phyloP scores from a whole-genome alignment of 352 stramenopile genomes.

The Globisporangium viniferum region DNA sequence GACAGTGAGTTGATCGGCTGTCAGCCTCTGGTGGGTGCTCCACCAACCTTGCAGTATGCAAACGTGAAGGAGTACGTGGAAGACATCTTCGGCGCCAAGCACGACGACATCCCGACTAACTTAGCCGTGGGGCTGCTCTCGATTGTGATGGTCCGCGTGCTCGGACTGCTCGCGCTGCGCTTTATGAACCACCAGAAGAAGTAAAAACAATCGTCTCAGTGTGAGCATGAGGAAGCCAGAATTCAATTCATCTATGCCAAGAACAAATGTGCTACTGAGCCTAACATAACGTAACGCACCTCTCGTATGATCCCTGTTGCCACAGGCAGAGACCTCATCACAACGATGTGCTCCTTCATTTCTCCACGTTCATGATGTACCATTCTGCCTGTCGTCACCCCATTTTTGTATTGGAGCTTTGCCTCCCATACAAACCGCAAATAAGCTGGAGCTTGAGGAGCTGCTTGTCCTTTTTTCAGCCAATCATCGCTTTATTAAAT shows the following conservation, averaged over 20 bases:
- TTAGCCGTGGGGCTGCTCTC: neutral
- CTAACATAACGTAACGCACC: too few species aligned
- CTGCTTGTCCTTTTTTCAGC: neutral
- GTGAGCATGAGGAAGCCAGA: too few species aligned
- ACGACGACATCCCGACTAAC: neutral
- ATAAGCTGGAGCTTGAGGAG: neutral
- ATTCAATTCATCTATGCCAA: too few species aligned
- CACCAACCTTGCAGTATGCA: neutral
- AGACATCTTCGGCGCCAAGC: neutral
- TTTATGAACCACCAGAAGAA: conserved; percentile 9
- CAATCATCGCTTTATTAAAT: neutral
- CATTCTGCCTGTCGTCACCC: neutral
- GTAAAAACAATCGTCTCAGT: too few species aligned
- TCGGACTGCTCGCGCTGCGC: conserved; percentile 1
- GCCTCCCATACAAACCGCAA: neutral
- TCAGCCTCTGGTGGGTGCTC: neutral
- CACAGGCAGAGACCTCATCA: too few species aligned
- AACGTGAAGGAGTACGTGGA: conserved; percentile 4
- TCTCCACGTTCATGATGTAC: too few species aligned
- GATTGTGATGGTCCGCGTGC: neutral
- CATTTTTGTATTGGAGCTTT: too few species aligned
- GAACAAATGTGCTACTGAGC: too few species aligned
- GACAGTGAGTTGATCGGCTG: neutral
- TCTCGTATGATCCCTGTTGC: too few species aligned
- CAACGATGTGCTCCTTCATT: too few species aligned